Base-by-base conservation (phyloP, 352 stramenopile genomes). In the Phytopythium mirpurense region DNA sequence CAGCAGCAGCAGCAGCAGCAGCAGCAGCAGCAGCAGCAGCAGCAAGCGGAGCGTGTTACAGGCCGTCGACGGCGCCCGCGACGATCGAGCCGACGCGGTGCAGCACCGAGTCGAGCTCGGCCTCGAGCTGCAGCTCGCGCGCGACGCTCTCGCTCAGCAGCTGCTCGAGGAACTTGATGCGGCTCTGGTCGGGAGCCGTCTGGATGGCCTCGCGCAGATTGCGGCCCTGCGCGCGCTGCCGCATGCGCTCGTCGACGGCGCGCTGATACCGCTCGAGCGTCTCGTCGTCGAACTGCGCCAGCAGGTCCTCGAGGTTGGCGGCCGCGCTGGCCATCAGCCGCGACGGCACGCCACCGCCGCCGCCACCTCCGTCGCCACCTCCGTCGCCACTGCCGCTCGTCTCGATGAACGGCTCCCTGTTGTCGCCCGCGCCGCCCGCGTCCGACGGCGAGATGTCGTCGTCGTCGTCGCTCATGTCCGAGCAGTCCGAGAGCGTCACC, bases 131-230 rank as follows among this genome's bases (percentile, higher is more conserved):
- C 44, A 95, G 60, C 61, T 95, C 84, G 27, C 84, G 79, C 34
- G 82, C 84, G 5, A 95, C 71, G 51, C 82, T 93, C 51, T 95
- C 82, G 27, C 73, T 87, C 21, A 95, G 57, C 40, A 95, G 53
- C 58, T 95, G 80, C 60, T 95, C 82, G 46, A 95, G 56, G 51
- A 92, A 95, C 70, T 92, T 92, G 64, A 95, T 90, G 32, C 82
- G 84, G 51, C 72, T 90, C 62, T 90, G 77, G 51, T 92, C 82
- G 0, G 83, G 81, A 6, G 79, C 79, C 58, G 88, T 73, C 43
- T 80, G 64, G 41, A 94, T 67, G 12, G 81, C 76, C 36, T 94
- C 83, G 19, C 83, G 81, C 45, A 92, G 84, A 56, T 81, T 91
- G 9, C 80, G 79, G 3, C 72, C 82, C 56, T 92, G 83, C 3